Base-by-base conservation (phyloP, 306 rosid species). In the Sphenostylis stenocarpa region DNA sequence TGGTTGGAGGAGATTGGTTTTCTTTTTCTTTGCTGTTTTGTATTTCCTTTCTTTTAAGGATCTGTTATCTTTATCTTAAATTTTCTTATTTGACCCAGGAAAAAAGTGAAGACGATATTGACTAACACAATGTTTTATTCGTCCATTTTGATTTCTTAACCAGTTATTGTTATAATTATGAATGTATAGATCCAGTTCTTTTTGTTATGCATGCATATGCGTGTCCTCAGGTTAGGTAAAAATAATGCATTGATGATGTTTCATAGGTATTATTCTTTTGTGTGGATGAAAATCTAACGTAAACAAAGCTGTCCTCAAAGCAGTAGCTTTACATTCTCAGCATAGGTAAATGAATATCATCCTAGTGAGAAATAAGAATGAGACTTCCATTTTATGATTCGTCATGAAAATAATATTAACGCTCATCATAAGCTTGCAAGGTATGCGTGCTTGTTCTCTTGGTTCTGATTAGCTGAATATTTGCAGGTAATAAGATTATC, bases 401-500 rank as follows among this genome's bases (percentile, higher is more conserved):
- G 13, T 38, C 17, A 20, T 17, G 72, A 19, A 60, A 74, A 49
- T 38, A 63, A 66, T 55, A 63, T 55, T 39, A 58, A 43, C 20
- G 63, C 24, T 62, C 21, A 39, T 51, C 69, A 55, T 58, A 38
- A 10, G 49, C 56, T 39, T 70, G 16, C 49, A 51, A 44, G 76
- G 41, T 60, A 53, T 63, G 64, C 61, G 69, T 60, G 33, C 81
- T 64, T 71, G 24, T 65, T 72, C 66, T 75, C 49, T 61, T 43
- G 63, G 73, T 82, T 57, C 72, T 83, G 79, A 71, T 65, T 10
- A 61, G 53, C 75, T 49, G 36, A 81, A 62, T 41, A 75, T 43
- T 80, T 85, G 64, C 86, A 95, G 99, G 99, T 95, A 66, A 95
- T 95, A 79, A 89, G 97, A 80, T 82, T 95, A 83, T 95, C 99